phyloP scores from a whole-genome alignment of 1,284 basidiomycete genomes.

The Ceratobasidium sp. region DNA sequence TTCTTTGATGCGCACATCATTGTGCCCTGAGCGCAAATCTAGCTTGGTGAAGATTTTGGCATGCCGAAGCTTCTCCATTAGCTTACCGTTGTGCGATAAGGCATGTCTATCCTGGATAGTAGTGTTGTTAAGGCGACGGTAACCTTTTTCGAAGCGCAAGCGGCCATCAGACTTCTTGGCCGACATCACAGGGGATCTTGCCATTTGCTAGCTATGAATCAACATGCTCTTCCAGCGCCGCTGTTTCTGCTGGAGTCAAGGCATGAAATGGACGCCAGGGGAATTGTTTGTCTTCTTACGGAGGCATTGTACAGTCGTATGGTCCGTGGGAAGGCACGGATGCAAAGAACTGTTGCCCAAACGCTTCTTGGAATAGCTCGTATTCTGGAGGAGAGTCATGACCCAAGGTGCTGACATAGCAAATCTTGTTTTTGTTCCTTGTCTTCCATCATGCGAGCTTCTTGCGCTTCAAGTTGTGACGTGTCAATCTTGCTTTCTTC shows the following conservation, averaged over 20 bases:
- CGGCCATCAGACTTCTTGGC: too few relatives aligned
- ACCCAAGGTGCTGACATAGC: too few relatives aligned
- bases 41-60: conserved; percentile 38
- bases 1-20: conserved; percentile 24
- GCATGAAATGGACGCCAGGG: background rate
- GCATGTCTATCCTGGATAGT: too few relatives aligned
- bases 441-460: too few relatives aligned
- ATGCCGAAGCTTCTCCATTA: too few relatives aligned
- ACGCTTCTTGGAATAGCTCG: background rate
- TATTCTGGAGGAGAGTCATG: background rate
- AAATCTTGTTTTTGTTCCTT: too few relatives aligned
- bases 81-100: too few relatives aligned
- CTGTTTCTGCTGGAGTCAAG: background rate
- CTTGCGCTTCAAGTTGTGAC: too few relatives aligned
- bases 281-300: background rate
- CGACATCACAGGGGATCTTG: background rate
- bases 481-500: too few relatives aligned
- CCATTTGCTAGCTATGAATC: background rate
- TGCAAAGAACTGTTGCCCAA: background rate
- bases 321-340: background rate
- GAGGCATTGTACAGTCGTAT: background rate
- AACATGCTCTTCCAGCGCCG: background rate
- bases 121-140: too few relatives aligned
- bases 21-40: conserved; percentile 47
- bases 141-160: too few relatives aligned